A percentile compares a stretch with the other conserved stretches of the same genome.
These are phyloP conservation scores for Bromus sterilis DNA, from an alignment of 176 grass and related monocot genomes.

Conservation along the genomic window DNA sequence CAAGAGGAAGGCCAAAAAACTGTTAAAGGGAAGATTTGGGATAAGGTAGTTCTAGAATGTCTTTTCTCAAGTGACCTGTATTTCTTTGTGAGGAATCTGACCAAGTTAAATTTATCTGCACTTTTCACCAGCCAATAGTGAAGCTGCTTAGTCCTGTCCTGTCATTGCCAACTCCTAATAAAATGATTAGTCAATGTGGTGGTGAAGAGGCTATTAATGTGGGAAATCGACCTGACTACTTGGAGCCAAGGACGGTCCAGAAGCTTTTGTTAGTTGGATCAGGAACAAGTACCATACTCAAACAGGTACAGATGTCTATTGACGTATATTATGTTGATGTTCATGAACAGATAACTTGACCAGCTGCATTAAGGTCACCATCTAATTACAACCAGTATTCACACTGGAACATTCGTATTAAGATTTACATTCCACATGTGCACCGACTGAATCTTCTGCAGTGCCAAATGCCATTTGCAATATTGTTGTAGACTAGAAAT, in stretches of 20 bases:
- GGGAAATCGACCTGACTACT: slow-evolving; percentile 54
- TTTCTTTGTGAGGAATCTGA: neutral
- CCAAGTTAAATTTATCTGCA: slow-evolving; percentile 4
- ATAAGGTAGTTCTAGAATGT: slow-evolving; percentile 53
- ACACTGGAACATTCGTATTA: neutral
- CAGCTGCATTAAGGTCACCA: neutral
- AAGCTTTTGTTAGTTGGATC: slow-evolving; percentile 85
- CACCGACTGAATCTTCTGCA: neutral
- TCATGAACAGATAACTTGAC: neutral
- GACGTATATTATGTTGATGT: neutral
- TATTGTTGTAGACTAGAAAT: neutral
- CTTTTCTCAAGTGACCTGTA: neutral
- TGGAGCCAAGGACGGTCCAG: slow-evolving; percentile 52
- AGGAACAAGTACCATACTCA: slow-evolving; percentile 90
- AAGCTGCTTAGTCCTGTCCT: slow-evolving; percentile 90
- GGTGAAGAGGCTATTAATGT: slow-evolving; percentile 43
- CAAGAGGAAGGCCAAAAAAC: slow-evolving; percentile 98
- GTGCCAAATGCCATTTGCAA: neutral
- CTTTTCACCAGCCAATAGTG: slow-evolving; percentile 65
- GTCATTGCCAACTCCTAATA: slow-evolving; percentile 77
- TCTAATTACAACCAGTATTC: neutral
- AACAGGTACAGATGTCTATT: slow-evolving; percentile 55
- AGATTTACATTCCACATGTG: neutral
- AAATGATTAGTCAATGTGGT: slow-evolving; percentile 30
- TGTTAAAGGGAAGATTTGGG: slow-evolving; percentile 86